Conservation (phyloP, 2,329 filamentous ascomycete genomes). For the Emergomyces pasteurianus region DNA sequence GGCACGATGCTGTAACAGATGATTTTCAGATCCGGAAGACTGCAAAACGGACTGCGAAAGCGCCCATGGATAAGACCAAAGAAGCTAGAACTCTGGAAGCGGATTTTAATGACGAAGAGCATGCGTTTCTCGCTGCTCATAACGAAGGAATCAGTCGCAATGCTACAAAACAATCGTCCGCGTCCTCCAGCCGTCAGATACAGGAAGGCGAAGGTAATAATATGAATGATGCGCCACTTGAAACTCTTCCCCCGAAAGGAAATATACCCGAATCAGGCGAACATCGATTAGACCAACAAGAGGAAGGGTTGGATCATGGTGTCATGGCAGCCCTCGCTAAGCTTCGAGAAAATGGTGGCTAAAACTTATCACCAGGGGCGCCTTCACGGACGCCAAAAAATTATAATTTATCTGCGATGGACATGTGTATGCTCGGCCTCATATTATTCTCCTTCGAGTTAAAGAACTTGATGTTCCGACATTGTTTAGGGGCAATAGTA, state of each 20-base stretch:
- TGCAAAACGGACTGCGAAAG: conserved; percentile 39
- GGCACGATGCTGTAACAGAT: conserved; percentile 70
- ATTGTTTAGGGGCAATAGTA: not conserved
- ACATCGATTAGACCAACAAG: not conserved
- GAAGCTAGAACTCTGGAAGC: not conserved
- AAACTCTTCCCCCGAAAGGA: not conserved
- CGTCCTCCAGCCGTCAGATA: not conserved
- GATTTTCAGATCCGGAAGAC: conserved; percentile 68
- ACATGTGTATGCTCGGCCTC: not conserved
- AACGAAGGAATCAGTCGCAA: conserved; percentile 11
- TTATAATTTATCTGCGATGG: not conserved
- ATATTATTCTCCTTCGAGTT: not conserved
- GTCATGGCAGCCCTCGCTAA: conserved; percentile 48
- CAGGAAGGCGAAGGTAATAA: conserved; percentile 1
- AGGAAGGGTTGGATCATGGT: conserved; percentile 41
- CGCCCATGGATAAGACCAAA: conserved; percentile 12
- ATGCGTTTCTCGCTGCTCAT: conserved; percentile 15
- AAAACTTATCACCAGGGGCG: not conserved
- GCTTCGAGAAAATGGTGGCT: conserved; percentile 32
- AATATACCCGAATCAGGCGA: not conserved
- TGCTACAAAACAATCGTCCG: not conserved
- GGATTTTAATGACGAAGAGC: conserved; percentile 17
- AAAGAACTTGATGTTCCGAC: not conserved
- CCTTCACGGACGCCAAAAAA: not conserved
- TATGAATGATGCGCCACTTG: not conserved